These are phyloP conservation scores for Pulveroboletus sp. DNA, from an alignment of 768 basidiomycete species.

Conservation along the genomic window DNA sequence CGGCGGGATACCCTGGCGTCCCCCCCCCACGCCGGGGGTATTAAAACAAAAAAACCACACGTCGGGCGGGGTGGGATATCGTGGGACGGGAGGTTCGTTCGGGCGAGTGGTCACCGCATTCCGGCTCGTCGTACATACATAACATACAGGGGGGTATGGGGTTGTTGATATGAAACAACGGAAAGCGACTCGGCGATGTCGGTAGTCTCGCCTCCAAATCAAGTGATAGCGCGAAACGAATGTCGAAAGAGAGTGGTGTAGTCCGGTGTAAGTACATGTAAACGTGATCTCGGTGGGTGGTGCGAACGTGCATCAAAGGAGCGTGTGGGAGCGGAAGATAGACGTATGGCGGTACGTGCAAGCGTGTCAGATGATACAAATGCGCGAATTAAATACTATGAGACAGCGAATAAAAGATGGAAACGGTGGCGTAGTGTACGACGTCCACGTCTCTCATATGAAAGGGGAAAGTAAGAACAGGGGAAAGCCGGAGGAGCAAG, in stretches of 20 bases:
- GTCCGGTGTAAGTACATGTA: neutral
- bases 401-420: slow-evolving; percentile 5
- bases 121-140: no score
- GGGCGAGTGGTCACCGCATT: no score
- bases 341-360: slow-evolving; percentile 2
- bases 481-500: slow-evolving; percentile 8
- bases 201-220: no score
- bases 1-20: no score
- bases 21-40: no score
- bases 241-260: slow-evolving; percentile 2
- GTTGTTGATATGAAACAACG: no score
- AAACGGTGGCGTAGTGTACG: slow-evolving; percentile 4
- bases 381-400: slow-evolving; percentile 28
- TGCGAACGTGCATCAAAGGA: neutral
- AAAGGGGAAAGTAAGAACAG: neutral
- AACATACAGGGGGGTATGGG: no score
- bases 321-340: slow-evolving; percentile 5
- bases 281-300: slow-evolving; percentile 3
- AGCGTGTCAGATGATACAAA: slow-evolving; percentile 19
- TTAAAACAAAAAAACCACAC: no score
- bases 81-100: no score
- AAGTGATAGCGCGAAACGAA: neutral
- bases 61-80: no score
- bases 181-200: no score
- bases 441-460: slow-evolving; percentile 13